Evolutionary conservation across 768 basidiomycete species (phyloP), one percentile per base, ranked within the genome.

Genomic region (Xerocomellus intermedius): DNA sequence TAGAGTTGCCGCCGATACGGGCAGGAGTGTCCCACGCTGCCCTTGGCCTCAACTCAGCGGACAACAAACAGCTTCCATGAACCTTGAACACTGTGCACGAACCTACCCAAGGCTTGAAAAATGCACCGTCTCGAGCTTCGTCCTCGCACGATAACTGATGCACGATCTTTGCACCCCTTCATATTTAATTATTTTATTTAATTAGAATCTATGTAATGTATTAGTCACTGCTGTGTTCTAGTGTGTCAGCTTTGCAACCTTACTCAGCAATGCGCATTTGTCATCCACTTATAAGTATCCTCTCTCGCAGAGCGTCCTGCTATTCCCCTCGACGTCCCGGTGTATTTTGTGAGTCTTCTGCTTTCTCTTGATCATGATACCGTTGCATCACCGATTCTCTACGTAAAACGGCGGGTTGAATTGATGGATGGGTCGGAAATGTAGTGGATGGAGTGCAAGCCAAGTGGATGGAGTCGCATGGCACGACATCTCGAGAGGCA

Each of bases 221-320:
- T 26, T 26, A 26, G 26, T 26, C 26, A 26, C 1, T 26, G 26
- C 26, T 26, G 26, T 26, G 26, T 6, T 26, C 5, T 6, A 6
- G 26, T 26, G 26, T 26, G 26, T 26, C 26, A 26, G 26, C 26
- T 26, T 26, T 6, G 26, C 5, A 9, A 30, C 14, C 48, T 66
- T 59, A 66, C 59, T 66, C 64, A 66, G 61, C 61, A 43, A 1
- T 14, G 13, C 16, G 8, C 28, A 43, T 65, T 66, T 63, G 64
- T 66, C 58, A 66, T 43, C 51, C 28, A 6, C 3, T n/a, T 62
- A 67, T 54, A 67, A 64, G 51, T 22, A 28, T 16, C 38, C 35
- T 22, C 57, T 26, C 39, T n/a, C 48, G 4, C 44, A 10, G 6
- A 8, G 12, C 24, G 14, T 37, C 13, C 6, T 14, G 12, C 26